Conservation (phyloP, 192 early-diverging fungal genomes). For the Backusella psychrophila region DNA sequence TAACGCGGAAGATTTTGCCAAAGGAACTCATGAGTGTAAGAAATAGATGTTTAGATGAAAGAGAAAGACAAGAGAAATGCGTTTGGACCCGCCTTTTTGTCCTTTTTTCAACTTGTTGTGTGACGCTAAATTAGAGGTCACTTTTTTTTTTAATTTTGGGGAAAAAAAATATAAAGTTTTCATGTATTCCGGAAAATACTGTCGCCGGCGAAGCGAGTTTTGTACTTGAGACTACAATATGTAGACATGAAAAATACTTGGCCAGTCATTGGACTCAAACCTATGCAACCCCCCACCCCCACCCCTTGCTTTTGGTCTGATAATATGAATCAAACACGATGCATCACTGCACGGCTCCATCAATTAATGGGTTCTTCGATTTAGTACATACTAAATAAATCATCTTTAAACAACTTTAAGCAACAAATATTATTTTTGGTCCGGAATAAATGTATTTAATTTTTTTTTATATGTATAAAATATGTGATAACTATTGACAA, state of each 20-base stretch:
- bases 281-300: too few species aligned
- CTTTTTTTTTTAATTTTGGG: not conserved
- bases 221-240: too few species aligned
- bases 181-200: not conserved
- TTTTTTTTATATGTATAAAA: not conserved
- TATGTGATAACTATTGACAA: not conserved
- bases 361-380: too few species aligned
- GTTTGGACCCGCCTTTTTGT: not conserved
- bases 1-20: constrained; percentile 81
- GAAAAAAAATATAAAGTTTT: not conserved
- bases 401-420: too few species aligned
- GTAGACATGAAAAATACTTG: too few species aligned
- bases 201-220: too few species aligned
- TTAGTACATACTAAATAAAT: too few species aligned
- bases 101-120: not conserved
- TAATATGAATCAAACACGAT: too few species aligned
- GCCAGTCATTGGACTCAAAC: too few species aligned
- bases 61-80: not conserved
- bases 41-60: not conserved
- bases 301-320: too few species aligned
- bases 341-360: too few species aligned
- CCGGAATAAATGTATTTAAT: not conserved
- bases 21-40: constrained; percentile 71
- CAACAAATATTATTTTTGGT: not conserved
- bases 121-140: not conserved